Evolutionary conservation across 2,329 filamentous ascomycete genomes (phyloP), one percentile per base, ranked within the genome.

Genomic region (Boeremia lycopersici): DNA sequence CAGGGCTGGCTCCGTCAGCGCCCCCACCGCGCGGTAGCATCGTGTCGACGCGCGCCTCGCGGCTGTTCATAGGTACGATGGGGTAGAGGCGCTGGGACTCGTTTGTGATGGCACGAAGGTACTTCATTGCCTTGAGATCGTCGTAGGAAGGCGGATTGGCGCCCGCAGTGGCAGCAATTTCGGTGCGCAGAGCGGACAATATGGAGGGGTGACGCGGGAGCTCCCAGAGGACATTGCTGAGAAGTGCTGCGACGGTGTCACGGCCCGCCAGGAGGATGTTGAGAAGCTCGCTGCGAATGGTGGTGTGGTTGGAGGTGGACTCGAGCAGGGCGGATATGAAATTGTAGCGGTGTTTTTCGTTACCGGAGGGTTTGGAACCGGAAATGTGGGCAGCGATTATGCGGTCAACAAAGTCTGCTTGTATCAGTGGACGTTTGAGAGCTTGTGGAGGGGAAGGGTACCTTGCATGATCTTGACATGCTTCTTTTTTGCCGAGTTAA

Each of bases 121-220:
- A 70, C n/a, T 62, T 63, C 59, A 70, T 61, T 0, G 61, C 48
- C 49, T 74, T 74, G 4, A 75, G 63, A n/a, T 60, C 48, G 13
- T 57, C 49, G 54, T 68, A 72, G 2, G 64, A 63, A 5, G 67
- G 69, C 2, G 19, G 10, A 2, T 42, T 53, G 28, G 48, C 43
- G 15, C 60, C 61, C 5, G 96, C 81, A 0, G 79, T 78, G 1
- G 80, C 31, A 13, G 48, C 38, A 19, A 73, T 57, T 72, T 74
- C 78, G 9, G 61, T 53, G 15, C 78, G 50, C 60, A 76, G 60
- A 53, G 70, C 39, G 48, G 60, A 26, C 64, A 71, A 48, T 51
- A 73, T 56, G 6, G 59, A 55, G 6, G 76, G 71, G 43, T 75
- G 73, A 2, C 75, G 69, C 7, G 74, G 69, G 45, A 76, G 61